Evolutionary conservation across 169 alveolate species (phyloP), one percentile per base, ranked within the genome.

Genomic region (Plasmodium billcollinsi): DNA sequence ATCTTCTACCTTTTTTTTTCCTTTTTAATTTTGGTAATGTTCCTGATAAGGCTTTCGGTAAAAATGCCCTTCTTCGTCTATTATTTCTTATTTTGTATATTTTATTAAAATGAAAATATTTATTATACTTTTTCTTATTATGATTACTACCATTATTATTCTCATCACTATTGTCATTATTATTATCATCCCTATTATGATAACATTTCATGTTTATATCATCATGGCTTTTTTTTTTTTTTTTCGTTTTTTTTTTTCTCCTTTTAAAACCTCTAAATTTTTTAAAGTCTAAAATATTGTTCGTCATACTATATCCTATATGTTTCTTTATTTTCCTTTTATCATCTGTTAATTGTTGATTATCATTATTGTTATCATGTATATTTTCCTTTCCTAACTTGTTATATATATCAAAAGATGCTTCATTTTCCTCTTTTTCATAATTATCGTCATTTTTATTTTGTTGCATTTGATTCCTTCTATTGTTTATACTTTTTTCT

Each of bases 11-110:
- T 33, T 65, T 72, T 45, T 88, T 88, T 88, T 83, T 61, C 11
- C 69, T 69, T 69, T 70, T 69, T 56, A 83, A 83, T 69, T 83
- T 83, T 12, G 91, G 92, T 29, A 75, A 59, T 39, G 85, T 75
- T 2, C 92, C 88, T 8, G 88, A 88, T 0, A 74, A 52, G 12
- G 83, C 73, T 26, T 65, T 74, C 0, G 92, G 88, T 2, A 74
- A 49, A 63, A 88, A 88, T 15, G 71, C n/a, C 20, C 56, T 75
- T 24, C 73, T 73, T n/a, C 73, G 20, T 21, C 67, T 21, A 43
- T 18, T 73, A 4, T 52, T 73, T 54, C 9, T 39, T 39, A 39
- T 39, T 39, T 39, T 39, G 11, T 39, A 39, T 39, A 39, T 39
- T 39, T 39, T 39, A 39, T 39, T 39, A 39, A 39, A 39, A 39